Base-by-base conservation (phyloP, 352 stramenopile species). In the Aphanomyces stellatus region DNA sequence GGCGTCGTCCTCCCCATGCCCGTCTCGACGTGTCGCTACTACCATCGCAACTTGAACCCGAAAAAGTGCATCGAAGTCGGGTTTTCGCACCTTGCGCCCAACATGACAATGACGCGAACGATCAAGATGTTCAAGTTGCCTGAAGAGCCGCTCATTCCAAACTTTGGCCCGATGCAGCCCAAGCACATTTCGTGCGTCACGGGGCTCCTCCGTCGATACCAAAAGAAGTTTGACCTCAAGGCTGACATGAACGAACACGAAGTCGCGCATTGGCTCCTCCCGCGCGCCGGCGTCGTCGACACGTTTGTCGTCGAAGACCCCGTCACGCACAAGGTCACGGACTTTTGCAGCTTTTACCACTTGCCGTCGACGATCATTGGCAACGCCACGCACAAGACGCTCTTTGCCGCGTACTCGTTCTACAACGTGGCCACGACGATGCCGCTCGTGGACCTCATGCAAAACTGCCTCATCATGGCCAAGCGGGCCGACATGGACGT, bases 351-450 rank as follows among this genome's bases (percentile, higher is more conserved):
- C 76, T 99, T 98, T 71, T 99, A 99, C 82, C 96, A 99, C 74
- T 73, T 99, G 59, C 95, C 96, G 42, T 98, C 90, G 24, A 97
- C 95, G 0, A 91, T 99, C 64, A 90, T 99, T 34, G 87, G 91
- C 51, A 85, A 99, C 76, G 71, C 85, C 31, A 98, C 98, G 77
- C 89, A 99, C 80, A 83, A 88, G 37, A 97, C 86, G 46, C 84
- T 99, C n/a, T 88, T 91, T 74, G 97, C 97, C 1, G 96, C 93
- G n/a, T 99, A 99, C 78, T 97, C 90, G 60, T 99, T 98, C 71
- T 99, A 99, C 82, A 99, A 99, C 77, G 87, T 98, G 24, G 82
- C 81, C 31, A 91, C 74, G 17, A 84, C 79, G 13, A 74, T 90
- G 65, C 48, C 76, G 40, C 75, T 91, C 17, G 59, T 61, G 17